These are phyloP conservation scores for Auricularia sp. DNA, from an alignment of 768 basidiomycete genomes.

Conservation along the genomic window DNA sequence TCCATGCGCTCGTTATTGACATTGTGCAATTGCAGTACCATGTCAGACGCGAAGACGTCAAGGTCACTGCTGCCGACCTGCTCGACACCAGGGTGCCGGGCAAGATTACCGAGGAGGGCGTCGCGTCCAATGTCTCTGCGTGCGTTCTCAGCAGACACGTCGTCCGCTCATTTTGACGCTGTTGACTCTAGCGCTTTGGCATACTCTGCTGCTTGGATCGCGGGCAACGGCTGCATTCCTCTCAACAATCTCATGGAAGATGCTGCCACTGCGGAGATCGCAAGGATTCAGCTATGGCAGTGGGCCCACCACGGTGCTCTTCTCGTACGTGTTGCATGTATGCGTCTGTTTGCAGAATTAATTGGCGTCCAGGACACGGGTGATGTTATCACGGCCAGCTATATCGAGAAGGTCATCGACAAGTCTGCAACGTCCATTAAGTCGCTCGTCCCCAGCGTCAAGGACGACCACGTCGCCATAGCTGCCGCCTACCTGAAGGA, in stretches of 20 bases:
- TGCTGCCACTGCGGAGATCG: slow-evolving; percentile 97
- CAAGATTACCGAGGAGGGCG: slow-evolving; percentile 77
- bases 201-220: slow-evolving; percentile 92
- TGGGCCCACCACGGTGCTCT: slow-evolving; percentile 69
- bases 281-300: slow-evolving; percentile 96
- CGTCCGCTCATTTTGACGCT: background rate
- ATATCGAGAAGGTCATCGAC: slow-evolving; percentile 57
- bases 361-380: slow-evolving; percentile 45
- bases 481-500: slow-evolving; percentile 69
- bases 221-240: slow-evolving; percentile 95
- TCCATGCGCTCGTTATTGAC: background rate
- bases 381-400: slow-evolving; percentile 53
- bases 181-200: slow-evolving; percentile 43
- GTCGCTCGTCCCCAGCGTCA: slow-evolving; percentile 53
- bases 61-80: slow-evolving; percentile 79
- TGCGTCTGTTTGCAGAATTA: background rate
- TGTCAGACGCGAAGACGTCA: slow-evolving; percentile 83
- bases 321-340: background rate
- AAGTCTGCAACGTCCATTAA: slow-evolving; percentile 62
- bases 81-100: slow-evolving; percentile 77
- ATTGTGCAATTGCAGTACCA: slow-evolving; percentile 54
- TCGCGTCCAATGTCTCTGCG: slow-evolving; percentile 79
- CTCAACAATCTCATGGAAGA: slow-evolving; percentile 97
- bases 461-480: slow-evolving; percentile 61
- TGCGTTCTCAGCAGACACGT: background rate